Evolutionary conservation across 2,329 filamentous ascomycete species (phyloP).

Genomic region (Sporothrix euskadiensis): DNA sequence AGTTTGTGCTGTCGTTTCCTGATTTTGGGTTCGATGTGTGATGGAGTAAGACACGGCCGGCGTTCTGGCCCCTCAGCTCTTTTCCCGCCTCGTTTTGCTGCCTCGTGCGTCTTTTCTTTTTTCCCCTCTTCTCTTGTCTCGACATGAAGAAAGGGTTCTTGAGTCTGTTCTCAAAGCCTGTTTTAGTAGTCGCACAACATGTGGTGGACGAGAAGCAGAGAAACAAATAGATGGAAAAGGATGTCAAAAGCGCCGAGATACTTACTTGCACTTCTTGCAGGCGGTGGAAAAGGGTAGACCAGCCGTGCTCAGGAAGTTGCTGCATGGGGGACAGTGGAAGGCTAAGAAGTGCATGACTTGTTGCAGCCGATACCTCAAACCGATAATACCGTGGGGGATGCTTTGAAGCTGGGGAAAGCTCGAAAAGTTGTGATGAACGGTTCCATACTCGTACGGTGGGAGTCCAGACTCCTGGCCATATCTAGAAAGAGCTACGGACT

Average conservation of each 20-base stretch:
- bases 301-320: background rate
- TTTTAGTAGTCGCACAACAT: constrained; percentile 24
- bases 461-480: constrained; percentile 4
- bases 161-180: constrained; percentile 4
- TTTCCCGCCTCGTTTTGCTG: background rate
- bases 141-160: background rate
- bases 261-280: background rate
- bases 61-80: background rate
- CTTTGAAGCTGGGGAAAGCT: constrained; percentile 7
- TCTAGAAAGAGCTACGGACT: background rate
- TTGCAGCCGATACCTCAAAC: background rate
- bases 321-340: background rate
- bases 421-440: background rate
- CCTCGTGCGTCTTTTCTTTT: background rate
- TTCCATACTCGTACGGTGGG: background rate
- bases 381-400: background rate
- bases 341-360: background rate
- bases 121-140: constrained; percentile 1
- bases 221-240: background rate
- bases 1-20: constrained; percentile 1
- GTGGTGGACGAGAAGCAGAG: background rate
- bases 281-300: background rate
- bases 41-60: background rate
- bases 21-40: background rate
- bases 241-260: background rate